Base-by-base conservation (phyloP, 2,329 filamentous ascomycete genomes). In the Aspergillus novofumigatus region DNA sequence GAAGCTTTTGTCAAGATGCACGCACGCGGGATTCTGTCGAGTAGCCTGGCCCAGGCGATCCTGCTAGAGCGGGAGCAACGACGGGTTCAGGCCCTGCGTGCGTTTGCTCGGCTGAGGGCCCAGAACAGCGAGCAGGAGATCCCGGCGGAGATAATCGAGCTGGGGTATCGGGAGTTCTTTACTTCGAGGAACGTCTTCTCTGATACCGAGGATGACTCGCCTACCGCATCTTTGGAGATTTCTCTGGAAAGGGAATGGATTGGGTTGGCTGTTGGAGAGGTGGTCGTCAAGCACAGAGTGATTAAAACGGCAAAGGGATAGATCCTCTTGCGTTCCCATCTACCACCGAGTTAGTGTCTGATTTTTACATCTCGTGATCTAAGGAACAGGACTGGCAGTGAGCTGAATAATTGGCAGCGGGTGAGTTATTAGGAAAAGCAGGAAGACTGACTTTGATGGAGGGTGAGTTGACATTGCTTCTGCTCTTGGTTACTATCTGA, bases 21-120 rank as follows among this genome's bases (percentile, higher is more conserved):
- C 10, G 32, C 42, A 3, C 55, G 56, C 21, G 45, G 59, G 4
- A 45, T 59, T 3, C 44, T 72, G 32, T 63, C 54, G 2, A 20
- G 28, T 11, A 45, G 51, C 1, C 49, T 69, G 8, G 65, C 65
- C 1, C 53, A 58, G 20, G 58, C 59, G 1, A 59, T 73, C 6
- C 38, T 74, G 4, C 47, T 58, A 3, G 66, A 69, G 54, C 66
- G 72, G 4, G 72, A 74, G 59, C 26, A 55, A 6, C 67, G 70
- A 26, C 68, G 72, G 3, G 28, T 63, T 3, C 52, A 59, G 23
- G 69, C 66, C 3, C 56, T 72, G 14, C 52, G 52, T 3, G 51
- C 49, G 49, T 55, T 55, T 35, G 51, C 26, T n/a, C 29, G 35
- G n/a, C 26, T 49, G 52, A 14, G 53, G 32, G 11, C 20, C 28